Conservation (phyloP, 108 stramenopile species). For the Pseudonitzschia delicatissima region DNA sequence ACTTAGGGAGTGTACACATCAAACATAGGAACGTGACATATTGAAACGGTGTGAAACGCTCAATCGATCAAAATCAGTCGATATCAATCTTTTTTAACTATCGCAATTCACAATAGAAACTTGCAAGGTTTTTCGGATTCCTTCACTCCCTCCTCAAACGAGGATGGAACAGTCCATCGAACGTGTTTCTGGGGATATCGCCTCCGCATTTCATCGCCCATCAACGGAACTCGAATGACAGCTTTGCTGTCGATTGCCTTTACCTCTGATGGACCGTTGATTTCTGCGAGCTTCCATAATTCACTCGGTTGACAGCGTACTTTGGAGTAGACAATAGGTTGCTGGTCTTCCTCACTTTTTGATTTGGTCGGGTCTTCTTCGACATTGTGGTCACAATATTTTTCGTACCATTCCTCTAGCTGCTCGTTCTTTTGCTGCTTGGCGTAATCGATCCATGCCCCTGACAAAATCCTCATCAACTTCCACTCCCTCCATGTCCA, state of each 20-base stretch:
- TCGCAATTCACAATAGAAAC: too few relatives aligned
- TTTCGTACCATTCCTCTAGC: background rate
- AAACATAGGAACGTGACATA: too few relatives aligned
- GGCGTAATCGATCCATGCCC: conserved; percentile 2
- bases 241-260: background rate
- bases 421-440: background rate
- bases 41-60: too few relatives aligned
- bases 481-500: conserved; percentile 8
- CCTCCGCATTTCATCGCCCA: conserved; percentile 3
- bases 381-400: background rate
- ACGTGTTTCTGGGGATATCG: background rate
- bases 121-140: background rate
- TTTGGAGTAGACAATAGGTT: background rate
- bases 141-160: conserved; percentile 1
- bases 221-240: conserved; percentile 4
- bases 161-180: background rate
- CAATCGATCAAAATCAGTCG: too few relatives aligned
- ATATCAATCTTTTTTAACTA: too few relatives aligned
- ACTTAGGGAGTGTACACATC: too few relatives aligned
- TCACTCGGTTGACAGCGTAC: background rate
- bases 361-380: background rate
- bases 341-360: background rate
- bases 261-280: background rate
- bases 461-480: conserved; percentile 6
- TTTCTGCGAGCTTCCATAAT: background rate